Percentiles rank a stretch among this genome's conserved stretches.
Conservation (phyloP, 495 filamentous ascomycete species). For the Talaromyces adpressus region DNA sequence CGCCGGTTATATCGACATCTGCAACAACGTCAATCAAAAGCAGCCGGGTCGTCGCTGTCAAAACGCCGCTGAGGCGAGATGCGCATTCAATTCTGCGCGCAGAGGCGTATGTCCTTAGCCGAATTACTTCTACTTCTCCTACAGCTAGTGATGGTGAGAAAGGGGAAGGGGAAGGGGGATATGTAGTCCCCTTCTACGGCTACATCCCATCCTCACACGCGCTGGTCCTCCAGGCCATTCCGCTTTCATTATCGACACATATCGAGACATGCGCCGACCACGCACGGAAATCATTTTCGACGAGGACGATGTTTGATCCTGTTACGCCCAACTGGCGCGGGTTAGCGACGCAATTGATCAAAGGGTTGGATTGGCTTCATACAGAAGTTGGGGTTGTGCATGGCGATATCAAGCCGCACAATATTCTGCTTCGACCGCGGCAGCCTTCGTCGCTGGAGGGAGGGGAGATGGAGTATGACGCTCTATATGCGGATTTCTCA, state of each 20-base stretch:
- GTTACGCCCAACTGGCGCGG: conserved; percentile 37
- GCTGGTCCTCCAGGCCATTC: conserved; percentile 48
- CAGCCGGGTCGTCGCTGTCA: conserved; percentile 43
- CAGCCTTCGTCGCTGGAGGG: conserved; percentile 2
- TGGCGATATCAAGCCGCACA: conserved; percentile 52
- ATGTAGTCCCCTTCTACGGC: conserved; percentile 49
- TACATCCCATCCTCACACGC: conserved; percentile 39
- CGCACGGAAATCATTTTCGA: conserved; percentile 27
- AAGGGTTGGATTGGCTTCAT: conserved; percentile 47
- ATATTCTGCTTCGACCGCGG: conserved; percentile 37
- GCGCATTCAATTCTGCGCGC: conserved; percentile 40
- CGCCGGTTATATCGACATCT: conserved; percentile 21
- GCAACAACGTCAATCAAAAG: not conserved
- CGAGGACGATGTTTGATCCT: conserved; percentile 45
- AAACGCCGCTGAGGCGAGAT: conserved; percentile 42
- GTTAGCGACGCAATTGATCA: conserved; percentile 42
- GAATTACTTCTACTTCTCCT: conserved; percentile 20
- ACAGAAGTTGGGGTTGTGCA: conserved; percentile 36
- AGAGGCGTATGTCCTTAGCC: conserved; percentile 47
- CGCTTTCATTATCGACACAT: conserved; percentile 41
- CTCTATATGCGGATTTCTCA: conserved; percentile 54
- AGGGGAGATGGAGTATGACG: conserved; percentile 27
- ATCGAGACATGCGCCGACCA: conserved; percentile 31
- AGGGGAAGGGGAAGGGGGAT: conserved; percentile 13
- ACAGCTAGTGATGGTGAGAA: not conserved